Base-by-base conservation (phyloP, 2,329 filamentous ascomycete genomes). In the Pseudogymnoascus sp. region DNA sequence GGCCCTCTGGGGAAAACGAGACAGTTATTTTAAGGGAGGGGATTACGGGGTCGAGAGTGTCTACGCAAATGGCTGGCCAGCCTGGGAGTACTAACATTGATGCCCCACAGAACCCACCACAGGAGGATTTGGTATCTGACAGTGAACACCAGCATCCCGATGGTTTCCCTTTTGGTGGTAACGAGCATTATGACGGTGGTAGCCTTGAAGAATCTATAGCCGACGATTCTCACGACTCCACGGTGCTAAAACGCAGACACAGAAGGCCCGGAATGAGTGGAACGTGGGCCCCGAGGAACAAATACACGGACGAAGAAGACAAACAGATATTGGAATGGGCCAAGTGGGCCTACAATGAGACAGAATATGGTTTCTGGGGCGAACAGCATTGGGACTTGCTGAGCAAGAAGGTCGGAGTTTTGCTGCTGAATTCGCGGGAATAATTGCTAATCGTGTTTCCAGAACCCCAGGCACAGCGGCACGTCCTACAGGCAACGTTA, bases 1-100 rank as follows among this genome's bases (percentile, higher is more conserved):
- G 40, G 44, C 33, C 40, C 4, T 44, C 63, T 4, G 38, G 64
- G 24, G 26, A 62, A 61, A 53, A 59, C 13, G 61, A 64, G 24
- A 64, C n/a, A 6, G 26, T 13, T 19, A 14, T 21, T 19, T 7
- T 10, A 10, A 19, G 10, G 10, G 29, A 33, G 16, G 8, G 10
- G n/a, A 14, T 21, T 56, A 21, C 10, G 29, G 19, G 50, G 11
- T 56, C 29, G 29, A 8, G 29, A 11, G n/a, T 56, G 10, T 21
- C 50, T 19, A 11, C n/a, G 10, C n/a, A 33, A 19, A 5, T 29
- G 19, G 29, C n/a, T 7, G 14, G 11, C 44, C 24, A 10, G 1
- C 24, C 44, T 6, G 4, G n/a, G 10, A 56, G 26, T 33, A 16
- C 29, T 26, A 10, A 56, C 26, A 6, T 56, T 33, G 50, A 14